Conservation (phyloP, 2,329 filamentous ascomycete species). For the Venturia nashicola region DNA sequence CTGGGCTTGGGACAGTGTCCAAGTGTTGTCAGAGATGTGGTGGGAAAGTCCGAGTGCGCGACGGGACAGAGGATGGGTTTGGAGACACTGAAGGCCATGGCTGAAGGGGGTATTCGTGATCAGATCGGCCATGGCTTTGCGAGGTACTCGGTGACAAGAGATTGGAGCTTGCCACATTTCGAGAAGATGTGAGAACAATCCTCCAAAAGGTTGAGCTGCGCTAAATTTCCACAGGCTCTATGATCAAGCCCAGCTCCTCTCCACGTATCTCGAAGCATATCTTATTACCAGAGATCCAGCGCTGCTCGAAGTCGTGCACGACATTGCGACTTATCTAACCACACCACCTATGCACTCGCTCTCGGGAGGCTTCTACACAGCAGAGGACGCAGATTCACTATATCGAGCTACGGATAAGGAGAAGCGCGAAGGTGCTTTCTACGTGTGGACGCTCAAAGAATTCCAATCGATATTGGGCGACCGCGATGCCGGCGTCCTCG, state of each 20-base stretch:
- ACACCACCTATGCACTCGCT: slow-evolving; percentile 53
- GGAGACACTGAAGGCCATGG: slow-evolving; percentile 69
- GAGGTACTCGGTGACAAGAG: slow-evolving; percentile 76
- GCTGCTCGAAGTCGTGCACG: slow-evolving; percentile 57
- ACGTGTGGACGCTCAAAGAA: slow-evolving; percentile 85
- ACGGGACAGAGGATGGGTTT: slow-evolving; percentile 69
- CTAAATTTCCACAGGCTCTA: slow-evolving; percentile 41
- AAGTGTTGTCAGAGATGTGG: slow-evolving; percentile 63
- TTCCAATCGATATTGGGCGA: slow-evolving; percentile 64
- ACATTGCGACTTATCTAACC: slow-evolving; percentile 78
- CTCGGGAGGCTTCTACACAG: slow-evolving; percentile 69
- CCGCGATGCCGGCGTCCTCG: slow-evolving; percentile 57
- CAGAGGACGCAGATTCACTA: slow-evolving; percentile 80
- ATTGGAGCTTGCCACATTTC: slow-evolving; percentile 93
- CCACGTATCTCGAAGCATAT: slow-evolving; percentile 79
- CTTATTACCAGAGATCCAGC: slow-evolving; percentile 44
- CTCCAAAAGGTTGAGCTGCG: background rate
- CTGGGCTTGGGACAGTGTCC: slow-evolving; percentile 63
- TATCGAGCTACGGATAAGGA: slow-evolving; percentile 63
- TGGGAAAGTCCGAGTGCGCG: slow-evolving; percentile 67
- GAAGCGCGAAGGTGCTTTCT: slow-evolving; percentile 84
- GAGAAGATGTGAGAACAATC: slow-evolving; percentile 60
- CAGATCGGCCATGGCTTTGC: slow-evolving; percentile 69
- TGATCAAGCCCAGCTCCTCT: slow-evolving; percentile 77
- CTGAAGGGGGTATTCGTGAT: slow-evolving; percentile 57